Base-by-base conservation (phyloP, 305 asterid genomes). In the Ilex paraguariensis region DNA sequence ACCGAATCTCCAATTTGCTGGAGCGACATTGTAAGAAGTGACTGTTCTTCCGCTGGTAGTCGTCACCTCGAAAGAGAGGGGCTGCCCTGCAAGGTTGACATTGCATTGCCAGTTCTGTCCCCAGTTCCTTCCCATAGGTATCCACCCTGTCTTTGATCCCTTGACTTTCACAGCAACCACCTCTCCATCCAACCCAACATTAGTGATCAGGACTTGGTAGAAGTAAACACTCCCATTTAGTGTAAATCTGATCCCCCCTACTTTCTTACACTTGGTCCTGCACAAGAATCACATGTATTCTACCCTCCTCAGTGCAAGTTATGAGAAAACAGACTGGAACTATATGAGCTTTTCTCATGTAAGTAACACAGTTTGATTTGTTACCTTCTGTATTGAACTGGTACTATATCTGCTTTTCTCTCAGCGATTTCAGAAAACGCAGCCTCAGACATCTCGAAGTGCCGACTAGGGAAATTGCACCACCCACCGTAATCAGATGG, bases 101-200 rank as follows among this genome's bases (percentile, higher is more conserved):
- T 79, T 86, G 40, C 81, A 31, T 21, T 84, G 91, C 95, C 88
- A 82, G 64, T 74, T 86, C 57, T 84, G 91, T 56, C 88, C 95
- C 95, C 85, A 84, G 50, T 78, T 86, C 45, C 92, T 51, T 46
- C 92, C 87, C 92, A 87, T 87, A 59, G 86, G 73, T 10, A 87
- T 77, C 95, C 95, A 87, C 63, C 90, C 86, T 49, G 92, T 87
- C 50, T 75, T 65, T 6, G 91, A 73, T 0, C 89, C 95, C 76
- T 87, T 87, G 5, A 87, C 66, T 66, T 82, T 87, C 62, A 85
- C 95, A n/a, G 81, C 84, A 1, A 75, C 44, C 4, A 84, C 68
- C 46, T 84, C 90, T 3, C 95, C 95, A 0, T 72, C 74, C 13
- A 85, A 84, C 42, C 82, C 95, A 31, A 78, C 88, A n/a, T 87